Percentiles rank a stretch among this genome's conserved stretches.
Conservation (phyloP, 768 basidiomycete species). For the Psilocybe azurescens region DNA sequence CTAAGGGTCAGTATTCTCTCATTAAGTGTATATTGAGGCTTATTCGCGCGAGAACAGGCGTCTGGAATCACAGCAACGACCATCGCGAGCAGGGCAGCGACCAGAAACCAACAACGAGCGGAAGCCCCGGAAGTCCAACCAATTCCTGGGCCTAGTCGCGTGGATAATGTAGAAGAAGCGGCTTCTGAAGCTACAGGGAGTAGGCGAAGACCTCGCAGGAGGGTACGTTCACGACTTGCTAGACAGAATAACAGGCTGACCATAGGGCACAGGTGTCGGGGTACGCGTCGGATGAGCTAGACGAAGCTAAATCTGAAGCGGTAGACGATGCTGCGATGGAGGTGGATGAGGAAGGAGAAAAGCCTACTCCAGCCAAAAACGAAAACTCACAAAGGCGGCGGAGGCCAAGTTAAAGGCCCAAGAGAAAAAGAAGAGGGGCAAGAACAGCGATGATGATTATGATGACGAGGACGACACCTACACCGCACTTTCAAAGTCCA, state of each 20-base stretch:
- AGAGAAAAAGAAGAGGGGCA: constrained; percentile 45
- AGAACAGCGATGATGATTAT: constrained; percentile 43
- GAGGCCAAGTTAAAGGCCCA: constrained; percentile 48
- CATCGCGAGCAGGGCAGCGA: constrained; percentile 46
- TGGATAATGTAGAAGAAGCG: constrained; percentile 6
- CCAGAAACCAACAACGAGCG: constrained; percentile 27
- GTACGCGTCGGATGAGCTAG: constrained; percentile 79
- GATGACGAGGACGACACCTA: constrained; percentile 70
- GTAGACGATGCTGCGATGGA: constrained; percentile 24
- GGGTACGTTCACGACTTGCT: constrained; percentile 22
- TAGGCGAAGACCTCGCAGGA: constrained; percentile 22
- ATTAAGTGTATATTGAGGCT: neutral
- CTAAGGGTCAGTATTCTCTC: constrained; percentile 55
- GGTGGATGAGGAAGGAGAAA: constrained; percentile 20
- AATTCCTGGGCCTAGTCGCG: constrained; percentile 51
- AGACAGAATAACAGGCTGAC: neutral
- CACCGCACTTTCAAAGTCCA: constrained; percentile 61
- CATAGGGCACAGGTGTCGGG: constrained; percentile 39
- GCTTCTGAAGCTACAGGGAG: constrained; percentile 17
- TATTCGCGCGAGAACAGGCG: constrained; percentile 38
- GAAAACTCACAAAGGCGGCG: constrained; percentile 57
- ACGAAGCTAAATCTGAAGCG: constrained; percentile 51
- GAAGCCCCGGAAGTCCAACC: constrained; percentile 44
- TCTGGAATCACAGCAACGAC: constrained; percentile 54
- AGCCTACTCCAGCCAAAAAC: constrained; percentile 53